Evolutionary conservation across 164 flowering plant genomes (phyloP), one percentile per base, ranked within the genome.

Genomic region (Brasenia schreberi): DNA sequence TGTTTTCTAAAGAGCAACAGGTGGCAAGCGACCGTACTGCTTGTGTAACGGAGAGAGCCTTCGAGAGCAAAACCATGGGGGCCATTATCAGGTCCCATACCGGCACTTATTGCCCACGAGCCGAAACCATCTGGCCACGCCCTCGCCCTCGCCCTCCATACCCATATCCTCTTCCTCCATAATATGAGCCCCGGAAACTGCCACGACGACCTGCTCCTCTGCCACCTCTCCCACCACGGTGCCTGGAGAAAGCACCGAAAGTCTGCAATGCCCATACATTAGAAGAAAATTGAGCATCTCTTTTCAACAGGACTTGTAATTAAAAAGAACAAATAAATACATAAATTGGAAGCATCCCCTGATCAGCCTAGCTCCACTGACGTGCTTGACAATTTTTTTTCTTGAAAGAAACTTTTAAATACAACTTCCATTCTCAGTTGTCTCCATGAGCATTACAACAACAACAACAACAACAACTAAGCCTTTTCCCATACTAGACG

Each of bases 171-270:
- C 87, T 84, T 72, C 89, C 76, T 64, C 92, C 96, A 70, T 84
- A 76, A 43, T 81, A 77, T 4, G 77, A 67, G 42, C 89, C 86
- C n/a, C 83, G 77, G 16, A 65, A 61, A 7, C 83, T 79, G 5
- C 89, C 89, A 59, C 89, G 89, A 64, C 85, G 83, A 23, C 74
- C 70, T 59, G 77, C 79, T 7, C 91, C 89, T 59, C 87, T 84
- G 17, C 93, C 90, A 70, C 94, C 92, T 67, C 92, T 76, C 18
- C 84, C 85, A 11, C 91, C 90, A 1, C 87, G 78, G 68, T 81
- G 66, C 76, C 89, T 77, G n/a, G 85, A 66, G 67, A 85, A 80
- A 64, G 82, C 84, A 5, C 97, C 97, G 74, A 88, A 91, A 33
- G 93, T 88, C 97, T 91, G 86, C 70, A 71, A 61, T 18, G 19